A percentile compares a stretch with the other conserved stretches of the same genome.
Evolutionary conservation across 2,329 filamentous ascomycete genomes (phyloP).

Genomic region (Onygena corvina): DNA sequence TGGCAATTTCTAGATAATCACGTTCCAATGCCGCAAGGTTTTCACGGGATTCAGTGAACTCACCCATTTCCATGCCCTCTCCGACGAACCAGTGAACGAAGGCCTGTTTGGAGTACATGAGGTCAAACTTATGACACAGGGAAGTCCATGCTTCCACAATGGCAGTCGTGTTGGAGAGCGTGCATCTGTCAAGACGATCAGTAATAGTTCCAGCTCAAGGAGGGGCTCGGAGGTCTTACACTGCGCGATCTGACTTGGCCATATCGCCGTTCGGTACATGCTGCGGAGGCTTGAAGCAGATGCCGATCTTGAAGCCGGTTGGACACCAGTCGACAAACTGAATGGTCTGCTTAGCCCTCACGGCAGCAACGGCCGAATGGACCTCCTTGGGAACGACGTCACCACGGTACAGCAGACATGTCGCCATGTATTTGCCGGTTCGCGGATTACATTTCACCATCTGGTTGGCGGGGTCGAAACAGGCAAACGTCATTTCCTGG

Average conservation of each 20-base stretch:
- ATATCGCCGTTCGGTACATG: conserved; percentile 43
- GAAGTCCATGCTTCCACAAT: conserved; percentile 54
- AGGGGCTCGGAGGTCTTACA: conserved; percentile 20
- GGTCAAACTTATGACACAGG: conserved; percentile 56
- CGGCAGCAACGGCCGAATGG: conserved; percentile 45
- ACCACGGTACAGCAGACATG: conserved; percentile 53
- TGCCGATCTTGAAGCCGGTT: conserved; percentile 57
- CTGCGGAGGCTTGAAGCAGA: conserved; percentile 52
- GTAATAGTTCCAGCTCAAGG: not conserved
- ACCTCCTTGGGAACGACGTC: conserved; percentile 54
- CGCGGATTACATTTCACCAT: conserved; percentile 58
- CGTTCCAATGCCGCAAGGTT: conserved; percentile 75
- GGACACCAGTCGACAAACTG: conserved; percentile 59
- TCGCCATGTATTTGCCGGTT: conserved; percentile 59
- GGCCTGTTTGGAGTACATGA: conserved; percentile 58
- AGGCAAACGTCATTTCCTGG: conserved; percentile 58
- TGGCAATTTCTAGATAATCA: conserved; percentile 66
- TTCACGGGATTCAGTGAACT: conserved; percentile 78
- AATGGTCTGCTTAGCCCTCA: conserved; percentile 54
- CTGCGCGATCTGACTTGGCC: conserved; percentile 42
- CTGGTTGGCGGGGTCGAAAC: conserved; percentile 55
- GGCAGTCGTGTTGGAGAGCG: conserved; percentile 56
- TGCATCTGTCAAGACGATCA: conserved; percentile 28
- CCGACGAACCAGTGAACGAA: conserved; percentile 70
- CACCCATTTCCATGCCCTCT: conserved; percentile 85